Conservation (phyloP, 495 filamentous ascomycete species). For the Jackrogersella minutella region DNA sequence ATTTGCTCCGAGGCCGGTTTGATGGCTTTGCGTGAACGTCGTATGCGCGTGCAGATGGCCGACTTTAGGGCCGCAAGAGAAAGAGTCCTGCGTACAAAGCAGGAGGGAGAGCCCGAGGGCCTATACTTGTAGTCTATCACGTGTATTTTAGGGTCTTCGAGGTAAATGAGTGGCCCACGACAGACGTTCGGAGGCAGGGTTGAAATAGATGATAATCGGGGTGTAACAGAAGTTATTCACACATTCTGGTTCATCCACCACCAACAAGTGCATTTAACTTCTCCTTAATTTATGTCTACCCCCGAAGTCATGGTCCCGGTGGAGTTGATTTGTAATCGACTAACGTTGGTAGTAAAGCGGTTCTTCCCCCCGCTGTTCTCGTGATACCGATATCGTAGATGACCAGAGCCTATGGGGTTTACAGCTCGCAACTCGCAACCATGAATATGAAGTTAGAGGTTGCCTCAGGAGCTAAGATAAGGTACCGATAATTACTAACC, state of each 20-base stretch:
- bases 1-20: constrained; percentile 98
- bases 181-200: neutral
- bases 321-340: too few species aligned
- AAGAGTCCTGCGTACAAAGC: constrained; percentile 97
- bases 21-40: constrained; percentile 91
- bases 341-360: too few species aligned
- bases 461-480: neutral
- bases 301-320: neutral
- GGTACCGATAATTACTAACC: neutral
- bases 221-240: neutral
- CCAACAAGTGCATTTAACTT: neutral
- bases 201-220: constrained; percentile 26
- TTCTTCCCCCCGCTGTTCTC: too few species aligned
- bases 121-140: constrained; percentile 83
- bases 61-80: constrained; percentile 94
- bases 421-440: too few species aligned
- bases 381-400: too few species aligned
- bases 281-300: neutral
- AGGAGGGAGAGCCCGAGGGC: constrained; percentile 96
- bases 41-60: constrained; percentile 99
- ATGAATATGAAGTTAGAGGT: neutral
- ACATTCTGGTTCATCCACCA: neutral
- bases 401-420: too few species aligned
- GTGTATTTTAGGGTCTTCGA: constrained; percentile 19
- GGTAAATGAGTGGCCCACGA: neutral